Conservation (phyloP, 2,329 filamentous ascomycete genomes). For the Pseudocercospora crystallina region DNA sequence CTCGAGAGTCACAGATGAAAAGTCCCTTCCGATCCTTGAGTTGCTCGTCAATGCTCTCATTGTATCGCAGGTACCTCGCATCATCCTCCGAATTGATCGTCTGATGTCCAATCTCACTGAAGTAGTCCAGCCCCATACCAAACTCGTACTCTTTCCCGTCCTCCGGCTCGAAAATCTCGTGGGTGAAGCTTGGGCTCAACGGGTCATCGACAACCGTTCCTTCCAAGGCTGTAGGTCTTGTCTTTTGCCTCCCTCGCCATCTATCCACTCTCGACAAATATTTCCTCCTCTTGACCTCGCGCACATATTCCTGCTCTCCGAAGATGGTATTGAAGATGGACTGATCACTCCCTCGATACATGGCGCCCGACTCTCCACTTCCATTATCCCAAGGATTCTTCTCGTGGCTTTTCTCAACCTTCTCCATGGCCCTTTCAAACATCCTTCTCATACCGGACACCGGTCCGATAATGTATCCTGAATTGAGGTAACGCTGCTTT, state of each 20-base stretch:
- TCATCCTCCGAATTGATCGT: slow-evolving; percentile 26
- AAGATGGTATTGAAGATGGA: slow-evolving; percentile 30
- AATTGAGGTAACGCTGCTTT: slow-evolving; percentile 28
- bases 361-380: slow-evolving; percentile 24
- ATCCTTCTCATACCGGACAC: slow-evolving; percentile 25
- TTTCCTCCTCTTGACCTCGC: slow-evolving; percentile 28
- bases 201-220: slow-evolving; percentile 20
- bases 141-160: slow-evolving; percentile 41
- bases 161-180: slow-evolving; percentile 35
- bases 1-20: slow-evolving; percentile 12
- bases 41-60: slow-evolving; percentile 15
- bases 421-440: slow-evolving; percentile 25
- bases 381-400: slow-evolving; percentile 28
- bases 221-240: slow-evolving; percentile 19
- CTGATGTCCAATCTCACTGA: slow-evolving; percentile 27
- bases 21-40: slow-evolving; percentile 9
- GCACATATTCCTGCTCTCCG: slow-evolving; percentile 33
- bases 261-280: slow-evolving; percentile 16
- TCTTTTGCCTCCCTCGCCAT: slow-evolving; percentile 12
- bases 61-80: slow-evolving; percentile 13
- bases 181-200: slow-evolving; percentile 20
- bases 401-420: slow-evolving; percentile 20
- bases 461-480: slow-evolving; percentile 27
- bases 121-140: slow-evolving; percentile 33
- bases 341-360: slow-evolving; percentile 29